Base-by-base conservation (phyloP, 306 rosid genomes). In the Pachyrhizus erosus region DNA sequence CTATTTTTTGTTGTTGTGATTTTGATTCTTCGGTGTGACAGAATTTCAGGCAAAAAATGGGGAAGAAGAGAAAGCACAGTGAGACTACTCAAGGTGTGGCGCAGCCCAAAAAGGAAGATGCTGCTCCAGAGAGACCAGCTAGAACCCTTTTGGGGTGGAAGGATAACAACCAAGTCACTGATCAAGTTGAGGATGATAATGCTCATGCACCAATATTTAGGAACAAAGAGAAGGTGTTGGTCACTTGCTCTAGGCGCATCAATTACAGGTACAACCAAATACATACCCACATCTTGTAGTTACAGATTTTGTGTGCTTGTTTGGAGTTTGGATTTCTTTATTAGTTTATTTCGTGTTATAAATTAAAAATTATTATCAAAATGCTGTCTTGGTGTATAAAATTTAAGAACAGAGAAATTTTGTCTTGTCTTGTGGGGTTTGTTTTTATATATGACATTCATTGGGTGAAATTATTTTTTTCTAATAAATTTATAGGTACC, bases 221-320 rank as follows among this genome's bases (percentile, higher is more conserved):
- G 87, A 93, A 93, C 87, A 96, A 96, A 75, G 98, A 96, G 88
- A 93, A 96, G 92, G 92, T 96, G 67, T 77, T 96, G 64, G 91
- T 93, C 40, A 92, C 98, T 78, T 96, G 98, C 81, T 92, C 99
- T n/a, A 91, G 99, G 23, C 98, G 99, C 9, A 96, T 96, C 52
- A 88, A 46, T 75, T 93, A 43, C 89, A 93, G 99, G 99, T 93
- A 0, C 14, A 61, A 70, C 17, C n/a, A 13, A 60, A 24, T 60
- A 21, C 75, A 39, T 17, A 13, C 14, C 37, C 66, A 40, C 34
- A 1, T 23, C 8, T 27, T 58, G 10, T 48, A 1, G 23, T 55
- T 11, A 8, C 20, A 9, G 1, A 2, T 13, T 64, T 65, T 34
- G 2, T 52, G 31, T 68, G 3, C 3, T 12, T 52, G 37, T 51